Evolutionary conservation across 768 basidiomycete species (phyloP), one percentile per base, ranked within the genome.

Genomic region (Mycena alexandri): DNA sequence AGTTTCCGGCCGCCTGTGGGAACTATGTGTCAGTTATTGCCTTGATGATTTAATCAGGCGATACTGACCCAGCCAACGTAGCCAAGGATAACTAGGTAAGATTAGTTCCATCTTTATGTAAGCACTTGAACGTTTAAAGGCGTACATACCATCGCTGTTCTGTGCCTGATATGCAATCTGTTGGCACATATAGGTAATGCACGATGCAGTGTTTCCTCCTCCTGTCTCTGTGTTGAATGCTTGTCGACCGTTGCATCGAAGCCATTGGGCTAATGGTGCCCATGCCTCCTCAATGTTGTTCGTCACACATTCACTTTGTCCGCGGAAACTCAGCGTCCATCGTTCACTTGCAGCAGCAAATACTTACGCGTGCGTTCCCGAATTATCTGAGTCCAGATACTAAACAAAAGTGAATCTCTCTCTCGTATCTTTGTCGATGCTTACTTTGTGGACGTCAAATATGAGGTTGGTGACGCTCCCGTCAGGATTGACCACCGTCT

Each of bases 161-260:
- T 76, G 72, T 48, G 82, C 81, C 65, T 83, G 83, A 76, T 77
- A 86, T 0, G 74, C 79, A 33, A 85, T 76, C 70, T 86, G 82
- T 62, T 84, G 76, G 46, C 80, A 84, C 64, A 85, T 75, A 68
- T 79, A 84, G 21, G 75, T 71, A 7, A 80, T 77, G 70, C 88
- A 89, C 14, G 80, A 82, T 10, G 79, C 80, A 19, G 80, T 79
- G 69, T 88, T 82, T 11, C 87, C 87, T 17, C 87, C 89, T 38
- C 89, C 89, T 2, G 86, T 88, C 73, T 89, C 89, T 9, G 86
- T 84, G 73, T 88, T 84, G 70, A 90, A 76, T 1, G 87, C 89
- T 70, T 86, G 84, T n/a, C 88, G 81, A 6, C 79, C 79, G 58
- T 87, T 82, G 44, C 73, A 71, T 46, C 85, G 81, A 8, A 89